Percentiles rank a stretch among this genome's conserved stretches.
Evolutionary conservation across 352 stramenopile species (phyloP).

Genomic region (Phytopythium ostracodes): DNA sequence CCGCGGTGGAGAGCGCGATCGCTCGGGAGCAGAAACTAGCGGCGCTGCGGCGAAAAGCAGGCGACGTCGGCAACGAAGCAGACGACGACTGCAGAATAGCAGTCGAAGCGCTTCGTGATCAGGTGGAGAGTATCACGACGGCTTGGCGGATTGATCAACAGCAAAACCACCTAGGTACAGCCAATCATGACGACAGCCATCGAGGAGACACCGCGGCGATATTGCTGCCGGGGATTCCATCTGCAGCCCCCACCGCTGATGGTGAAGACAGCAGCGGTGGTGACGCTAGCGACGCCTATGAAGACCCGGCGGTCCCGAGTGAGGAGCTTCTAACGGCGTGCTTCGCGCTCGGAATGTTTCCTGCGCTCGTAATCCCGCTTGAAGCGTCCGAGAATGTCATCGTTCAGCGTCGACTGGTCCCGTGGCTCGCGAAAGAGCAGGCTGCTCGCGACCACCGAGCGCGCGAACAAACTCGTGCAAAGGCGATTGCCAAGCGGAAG

Average conservation of each 20-base stretch:
- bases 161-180: neutral
- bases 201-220: neutral
- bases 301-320: constrained; percentile 24
- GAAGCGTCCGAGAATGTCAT: constrained; percentile 20
- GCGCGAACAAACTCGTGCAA: constrained; percentile 19
- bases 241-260: neutral
- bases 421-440: constrained; percentile 10
- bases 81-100: constrained; percentile 9
- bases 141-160: neutral
- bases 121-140: constrained; percentile 8
- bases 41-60: neutral
- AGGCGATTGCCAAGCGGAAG: neutral
- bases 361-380: constrained; percentile 45
- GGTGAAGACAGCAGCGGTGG: neutral
- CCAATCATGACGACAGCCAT: neutral
- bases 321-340: constrained; percentile 31
- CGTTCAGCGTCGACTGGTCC: neutral
- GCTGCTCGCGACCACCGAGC: constrained; percentile 22
- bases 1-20: neutral
- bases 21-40: neutral
- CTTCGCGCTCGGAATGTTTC: constrained; percentile 44
- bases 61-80: constrained; percentile 10
- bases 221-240: neutral
- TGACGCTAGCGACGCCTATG: constrained; percentile 4
- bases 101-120: constrained; percentile 15